Conservation (phyloP, 164 flowering plant genomes). For the Sextonia rubra region DNA sequence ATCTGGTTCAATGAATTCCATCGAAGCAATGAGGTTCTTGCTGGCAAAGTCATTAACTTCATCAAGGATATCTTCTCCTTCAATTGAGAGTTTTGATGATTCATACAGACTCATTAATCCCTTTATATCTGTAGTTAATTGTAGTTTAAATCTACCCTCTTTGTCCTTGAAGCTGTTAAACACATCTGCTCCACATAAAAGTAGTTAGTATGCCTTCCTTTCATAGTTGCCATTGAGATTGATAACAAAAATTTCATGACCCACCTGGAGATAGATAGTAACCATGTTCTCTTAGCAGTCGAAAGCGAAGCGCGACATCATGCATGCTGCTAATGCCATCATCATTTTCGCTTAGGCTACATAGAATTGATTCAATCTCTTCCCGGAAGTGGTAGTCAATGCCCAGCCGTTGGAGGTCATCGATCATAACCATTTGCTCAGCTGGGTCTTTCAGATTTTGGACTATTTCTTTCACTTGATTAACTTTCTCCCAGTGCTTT, state of each 20-base stretch:
- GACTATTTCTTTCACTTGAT: background rate
- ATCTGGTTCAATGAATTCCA: background rate
- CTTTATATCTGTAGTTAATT: slow-evolving; percentile 11
- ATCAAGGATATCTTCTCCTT: slow-evolving; percentile 23
- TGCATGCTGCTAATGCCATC: background rate
- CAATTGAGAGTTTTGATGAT: slow-evolving; percentile 19
- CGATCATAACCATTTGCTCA: background rate
- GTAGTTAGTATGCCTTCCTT: background rate
- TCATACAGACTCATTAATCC: slow-evolving; percentile 27
- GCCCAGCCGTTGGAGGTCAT: background rate
- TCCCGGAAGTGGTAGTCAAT: slow-evolving; percentile 2
- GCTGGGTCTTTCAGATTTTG: background rate
- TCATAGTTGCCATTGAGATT: background rate
- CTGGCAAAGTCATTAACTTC: slow-evolving; percentile 23
- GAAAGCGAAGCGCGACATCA: slow-evolving; percentile 3
- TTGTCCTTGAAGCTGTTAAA: slow-evolving; percentile 28
- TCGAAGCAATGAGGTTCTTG: slow-evolving; percentile 19
- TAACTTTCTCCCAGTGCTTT: background rate
- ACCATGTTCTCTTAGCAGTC: slow-evolving; percentile 5
- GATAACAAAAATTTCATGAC: background rate
- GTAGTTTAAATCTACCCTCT: slow-evolving; percentile 19
- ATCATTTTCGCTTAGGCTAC: background rate
- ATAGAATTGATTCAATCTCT: background rate
- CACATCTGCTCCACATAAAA: slow-evolving; percentile 15
- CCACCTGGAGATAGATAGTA: slow-evolving; percentile 3